Percentiles rank a stretch among this genome's conserved stretches.
Conservation (phyloP, 768 basidiomycete species). For the Jaapia argillacea region DNA sequence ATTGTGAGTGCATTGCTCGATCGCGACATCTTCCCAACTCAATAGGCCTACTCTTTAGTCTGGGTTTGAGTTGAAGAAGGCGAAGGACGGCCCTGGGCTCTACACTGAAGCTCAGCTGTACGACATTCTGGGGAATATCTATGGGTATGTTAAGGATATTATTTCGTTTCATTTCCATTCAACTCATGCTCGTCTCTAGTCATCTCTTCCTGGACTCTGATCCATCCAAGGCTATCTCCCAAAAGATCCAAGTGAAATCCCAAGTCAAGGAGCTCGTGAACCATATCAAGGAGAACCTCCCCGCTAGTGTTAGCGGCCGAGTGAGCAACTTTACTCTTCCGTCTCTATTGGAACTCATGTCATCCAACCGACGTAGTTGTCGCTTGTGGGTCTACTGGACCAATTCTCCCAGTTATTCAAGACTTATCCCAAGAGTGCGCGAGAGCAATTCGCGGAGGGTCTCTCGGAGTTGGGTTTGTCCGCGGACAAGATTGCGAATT, state of each 20-base stretch:
- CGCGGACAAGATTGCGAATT: conserved; percentile 55
- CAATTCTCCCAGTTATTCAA: conserved; percentile 39
- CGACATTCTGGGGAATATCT: conserved; percentile 58
- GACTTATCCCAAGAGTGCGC: conserved; percentile 28
- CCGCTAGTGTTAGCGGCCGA: conserved; percentile 28
- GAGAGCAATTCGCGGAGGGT: conserved; percentile 43
- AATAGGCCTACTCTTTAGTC: no score
- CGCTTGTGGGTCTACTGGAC: no score
- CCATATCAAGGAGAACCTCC: conserved; percentile 45
- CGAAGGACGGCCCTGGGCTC: conserved; percentile 40
- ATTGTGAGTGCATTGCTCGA: conserved; percentile 48
- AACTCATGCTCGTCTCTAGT: no score
- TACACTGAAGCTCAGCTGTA: conserved; percentile 57
- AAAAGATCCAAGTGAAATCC: conserved; percentile 38
- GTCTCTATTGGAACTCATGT: background rate
- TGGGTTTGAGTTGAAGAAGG: no score
- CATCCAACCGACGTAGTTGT: conserved; percentile 14
- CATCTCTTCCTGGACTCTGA: conserved; percentile 73
- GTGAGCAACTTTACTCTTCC: conserved; percentile 20
- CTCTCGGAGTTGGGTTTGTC: conserved; percentile 47
- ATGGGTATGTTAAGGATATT: conserved; percentile 36
- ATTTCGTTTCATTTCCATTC: background rate
- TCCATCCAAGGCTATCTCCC: conserved; percentile 42
- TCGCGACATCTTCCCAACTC: no score
- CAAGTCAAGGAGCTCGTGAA: conserved; percentile 43